Evolutionary conservation across 2,329 filamentous ascomycete genomes (phyloP).

Genomic region (Talaromyces sp.): DNA sequence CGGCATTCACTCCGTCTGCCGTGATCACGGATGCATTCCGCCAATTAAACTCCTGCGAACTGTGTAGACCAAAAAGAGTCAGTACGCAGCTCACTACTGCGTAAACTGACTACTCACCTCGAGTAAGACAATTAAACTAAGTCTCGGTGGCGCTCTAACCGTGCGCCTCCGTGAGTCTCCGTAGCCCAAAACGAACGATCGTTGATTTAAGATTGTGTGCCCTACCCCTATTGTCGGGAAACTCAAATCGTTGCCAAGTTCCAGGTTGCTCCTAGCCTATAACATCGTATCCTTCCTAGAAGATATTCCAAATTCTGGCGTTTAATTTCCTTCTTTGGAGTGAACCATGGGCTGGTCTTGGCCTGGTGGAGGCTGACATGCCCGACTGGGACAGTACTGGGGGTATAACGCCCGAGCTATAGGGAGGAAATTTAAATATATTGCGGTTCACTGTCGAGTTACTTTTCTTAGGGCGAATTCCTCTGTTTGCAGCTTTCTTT

Average conservation of each 20-base stretch:
- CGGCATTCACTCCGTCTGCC: neutral
- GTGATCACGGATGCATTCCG: neutral
- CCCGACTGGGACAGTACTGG: neutral
- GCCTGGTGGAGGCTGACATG: neutral
- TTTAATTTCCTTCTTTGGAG: neutral
- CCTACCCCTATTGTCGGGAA: conserved; percentile 1
- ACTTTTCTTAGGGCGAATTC: neutral
- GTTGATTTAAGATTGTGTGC: conserved; percentile 1
- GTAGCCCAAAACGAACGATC: neutral
- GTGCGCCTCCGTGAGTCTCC: neutral
- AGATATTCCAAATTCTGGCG: neutral
- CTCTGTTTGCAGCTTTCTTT: neutral
- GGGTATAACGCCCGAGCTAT: neutral
- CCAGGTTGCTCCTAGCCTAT: neutral
- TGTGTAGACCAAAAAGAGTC: neutral
- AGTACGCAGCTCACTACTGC: neutral
- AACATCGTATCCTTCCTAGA: too few species aligned
- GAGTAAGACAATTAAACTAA: neutral
- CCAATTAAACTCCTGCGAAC: neutral
- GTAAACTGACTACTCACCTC: neutral
- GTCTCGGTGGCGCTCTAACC: neutral
- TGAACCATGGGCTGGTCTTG: conserved; percentile 9
- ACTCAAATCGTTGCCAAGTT: neutral
- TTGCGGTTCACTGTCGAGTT: neutral
- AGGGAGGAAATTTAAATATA: neutral